A percentile compares a stretch with the other conserved stretches of the same genome.
phyloP scores from a whole-genome alignment of 2,329 filamentous ascomycete genomes.

The Beauveria medogensis region DNA sequence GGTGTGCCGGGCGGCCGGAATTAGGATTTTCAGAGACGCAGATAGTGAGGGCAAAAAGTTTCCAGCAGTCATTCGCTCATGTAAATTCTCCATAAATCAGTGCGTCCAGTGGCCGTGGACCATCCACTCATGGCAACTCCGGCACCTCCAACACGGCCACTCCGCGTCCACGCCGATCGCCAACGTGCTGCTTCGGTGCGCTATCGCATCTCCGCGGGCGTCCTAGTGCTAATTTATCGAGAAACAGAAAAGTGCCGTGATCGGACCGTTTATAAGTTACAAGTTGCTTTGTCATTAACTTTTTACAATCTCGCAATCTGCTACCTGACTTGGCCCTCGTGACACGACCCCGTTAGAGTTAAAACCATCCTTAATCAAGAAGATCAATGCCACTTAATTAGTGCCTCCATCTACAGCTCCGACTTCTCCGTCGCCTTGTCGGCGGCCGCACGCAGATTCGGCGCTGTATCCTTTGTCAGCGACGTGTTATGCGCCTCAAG shows the following conservation, averaged over 20 bases:
- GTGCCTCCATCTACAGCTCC: conserved; percentile 3
- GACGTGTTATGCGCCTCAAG: conserved; percentile 53
- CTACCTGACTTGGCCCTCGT: not conserved
- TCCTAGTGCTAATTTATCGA: not conserved
- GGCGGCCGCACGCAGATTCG: conserved; percentile 39
- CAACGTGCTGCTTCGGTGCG: not conserved
- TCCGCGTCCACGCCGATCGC: not conserved
- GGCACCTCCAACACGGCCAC: conserved; percentile 1
- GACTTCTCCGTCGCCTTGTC: conserved; percentile 37
- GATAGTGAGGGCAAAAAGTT: too few species aligned
- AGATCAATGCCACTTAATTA: not conserved
- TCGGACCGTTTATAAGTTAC: not conserved
- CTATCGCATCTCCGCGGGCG: not conserved
- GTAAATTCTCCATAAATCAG: not conserved
- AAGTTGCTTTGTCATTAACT: not conserved
- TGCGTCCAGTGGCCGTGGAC: not conserved
- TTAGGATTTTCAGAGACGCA: not conserved
- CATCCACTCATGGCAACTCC: conserved; percentile 7
- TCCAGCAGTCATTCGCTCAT: too few species aligned
- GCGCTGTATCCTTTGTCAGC: conserved; percentile 44
- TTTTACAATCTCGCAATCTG: too few species aligned
- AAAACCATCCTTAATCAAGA: too few species aligned
- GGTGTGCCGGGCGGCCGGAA: not conserved
- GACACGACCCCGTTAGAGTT: not conserved
- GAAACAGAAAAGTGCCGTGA: not conserved